phyloP scores from a whole-genome alignment of 2,329 filamentous ascomycete genomes.

The Colletotrichum sp. region DNA sequence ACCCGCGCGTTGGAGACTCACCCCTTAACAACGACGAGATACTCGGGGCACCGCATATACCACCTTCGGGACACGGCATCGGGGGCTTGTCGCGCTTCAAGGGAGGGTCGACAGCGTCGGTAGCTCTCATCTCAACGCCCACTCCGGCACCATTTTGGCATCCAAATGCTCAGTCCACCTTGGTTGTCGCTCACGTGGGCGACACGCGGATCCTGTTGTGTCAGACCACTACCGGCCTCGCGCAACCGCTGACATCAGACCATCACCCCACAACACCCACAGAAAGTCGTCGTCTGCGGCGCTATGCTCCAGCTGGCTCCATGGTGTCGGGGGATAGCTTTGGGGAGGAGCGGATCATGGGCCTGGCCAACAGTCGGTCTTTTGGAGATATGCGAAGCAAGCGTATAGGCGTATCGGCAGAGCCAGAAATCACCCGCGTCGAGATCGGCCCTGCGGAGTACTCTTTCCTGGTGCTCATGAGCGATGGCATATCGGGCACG shows the following conservation, averaged over 20 bases:
- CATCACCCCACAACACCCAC: slow-evolving; percentile 90
- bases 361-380: slow-evolving; percentile 89
- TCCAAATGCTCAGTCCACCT: slow-evolving; percentile 80
- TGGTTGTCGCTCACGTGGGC: slow-evolving; percentile 89
- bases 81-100: slow-evolving; percentile 83
- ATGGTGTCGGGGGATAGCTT: slow-evolving; percentile 92
- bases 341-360: slow-evolving; percentile 93
- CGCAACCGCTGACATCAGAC: slow-evolving; percentile 84
- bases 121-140: slow-evolving; percentile 90
- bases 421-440: slow-evolving; percentile 83
- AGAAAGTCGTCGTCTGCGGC: slow-evolving; percentile 82
- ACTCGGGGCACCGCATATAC: slow-evolving; percentile 65
- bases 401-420: slow-evolving; percentile 90
- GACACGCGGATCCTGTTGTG: slow-evolving; percentile 93
- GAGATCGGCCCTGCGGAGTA: slow-evolving; percentile 86
- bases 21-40: slow-evolving; percentile 88
- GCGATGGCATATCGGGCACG: slow-evolving; percentile 87
- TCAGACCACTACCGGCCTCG: slow-evolving; percentile 80
- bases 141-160: slow-evolving; percentile 96
- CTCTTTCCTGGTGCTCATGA: slow-evolving; percentile 86
- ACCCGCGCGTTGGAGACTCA: slow-evolving; percentile 72
- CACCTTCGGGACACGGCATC: slow-evolving; percentile 66
- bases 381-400: slow-evolving; percentile 95
- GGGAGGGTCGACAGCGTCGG: slow-evolving; percentile 89
- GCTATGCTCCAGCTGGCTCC: slow-evolving; percentile 76